Percentiles rank a stretch among this genome's conserved stretches.
Evolutionary conservation across 768 basidiomycete genomes (phyloP).

Genomic region (Psilocybe azurescens): DNA sequence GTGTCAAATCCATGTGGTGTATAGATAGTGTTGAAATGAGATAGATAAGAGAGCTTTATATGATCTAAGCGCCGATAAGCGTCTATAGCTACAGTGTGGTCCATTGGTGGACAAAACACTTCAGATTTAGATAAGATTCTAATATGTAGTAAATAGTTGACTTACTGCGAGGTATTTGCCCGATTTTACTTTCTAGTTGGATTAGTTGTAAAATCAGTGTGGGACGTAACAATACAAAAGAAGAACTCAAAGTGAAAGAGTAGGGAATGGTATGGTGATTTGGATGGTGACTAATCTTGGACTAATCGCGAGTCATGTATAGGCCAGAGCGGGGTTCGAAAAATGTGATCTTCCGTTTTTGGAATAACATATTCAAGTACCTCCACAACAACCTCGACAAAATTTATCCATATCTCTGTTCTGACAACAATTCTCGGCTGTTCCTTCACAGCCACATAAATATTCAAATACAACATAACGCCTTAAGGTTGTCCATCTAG

Average conservation of each 20-base stretch:
- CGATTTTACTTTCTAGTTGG: no score
- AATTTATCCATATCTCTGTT: neutral
- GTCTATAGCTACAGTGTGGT: neutral
- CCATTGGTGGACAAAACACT: no score
- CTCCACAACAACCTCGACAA: neutral
- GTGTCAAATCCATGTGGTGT: neutral
- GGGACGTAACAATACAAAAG: no score
- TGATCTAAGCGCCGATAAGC: neutral
- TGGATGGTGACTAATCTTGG: no score
- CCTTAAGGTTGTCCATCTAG: neutral
- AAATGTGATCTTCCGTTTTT: neutral
- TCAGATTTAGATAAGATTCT: no score
- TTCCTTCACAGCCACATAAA: neutral
- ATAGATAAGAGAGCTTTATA: neutral
- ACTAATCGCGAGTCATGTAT: neutral
- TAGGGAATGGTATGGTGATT: no score
- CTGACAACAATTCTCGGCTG: neutral
- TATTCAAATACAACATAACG: no score
- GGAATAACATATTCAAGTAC: neutral
- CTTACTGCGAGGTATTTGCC: no score
- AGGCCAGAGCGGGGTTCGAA: neutral
- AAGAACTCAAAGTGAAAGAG: no score
- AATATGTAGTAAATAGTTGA: no score
- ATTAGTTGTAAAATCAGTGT: no score
- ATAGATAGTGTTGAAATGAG: no score